Conservation (phyloP, 345 rosid genomes). For the Angophora floribunda region DNA sequence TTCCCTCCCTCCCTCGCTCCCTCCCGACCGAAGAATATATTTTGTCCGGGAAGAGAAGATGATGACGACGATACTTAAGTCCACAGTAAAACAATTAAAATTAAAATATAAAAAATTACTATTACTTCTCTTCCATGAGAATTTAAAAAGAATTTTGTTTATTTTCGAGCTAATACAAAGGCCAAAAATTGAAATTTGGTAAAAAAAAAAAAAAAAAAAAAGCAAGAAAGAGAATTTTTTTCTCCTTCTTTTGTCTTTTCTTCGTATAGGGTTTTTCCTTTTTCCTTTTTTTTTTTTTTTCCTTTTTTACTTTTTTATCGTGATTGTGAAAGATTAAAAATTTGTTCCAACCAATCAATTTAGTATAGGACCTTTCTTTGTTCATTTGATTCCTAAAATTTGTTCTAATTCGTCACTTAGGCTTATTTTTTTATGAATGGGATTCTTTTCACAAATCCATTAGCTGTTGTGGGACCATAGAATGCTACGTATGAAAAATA, state of each 20-base stretch:
- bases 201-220: no score
- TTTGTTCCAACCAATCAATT: rapidly evolving
- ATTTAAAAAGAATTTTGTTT: background rate
- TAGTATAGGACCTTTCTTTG: background rate
- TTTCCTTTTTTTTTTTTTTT: no score
- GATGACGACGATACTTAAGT: background rate
- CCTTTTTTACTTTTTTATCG: rapidly evolving
- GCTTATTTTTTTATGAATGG: background rate
- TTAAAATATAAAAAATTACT: background rate
- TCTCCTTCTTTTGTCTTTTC: background rate
- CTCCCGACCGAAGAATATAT: background rate
- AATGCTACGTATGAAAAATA: no score
- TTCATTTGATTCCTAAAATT: background rate
- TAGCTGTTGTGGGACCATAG: background rate
- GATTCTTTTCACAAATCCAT: background rate
- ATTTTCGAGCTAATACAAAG: background rate
- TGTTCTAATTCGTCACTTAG: background rate
- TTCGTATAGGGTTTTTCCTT: no score
- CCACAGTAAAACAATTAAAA: background rate
- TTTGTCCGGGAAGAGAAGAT: background rate
- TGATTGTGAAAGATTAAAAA: no score
- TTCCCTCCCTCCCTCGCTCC: no score
- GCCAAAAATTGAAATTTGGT: background rate
- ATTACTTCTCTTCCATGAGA: no score
- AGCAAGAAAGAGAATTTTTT: background rate